These are phyloP conservation scores for Pseudofabraea citricarpa DNA, from an alignment of 2,329 filamentous ascomycete species.

Conservation along the genomic window DNA sequence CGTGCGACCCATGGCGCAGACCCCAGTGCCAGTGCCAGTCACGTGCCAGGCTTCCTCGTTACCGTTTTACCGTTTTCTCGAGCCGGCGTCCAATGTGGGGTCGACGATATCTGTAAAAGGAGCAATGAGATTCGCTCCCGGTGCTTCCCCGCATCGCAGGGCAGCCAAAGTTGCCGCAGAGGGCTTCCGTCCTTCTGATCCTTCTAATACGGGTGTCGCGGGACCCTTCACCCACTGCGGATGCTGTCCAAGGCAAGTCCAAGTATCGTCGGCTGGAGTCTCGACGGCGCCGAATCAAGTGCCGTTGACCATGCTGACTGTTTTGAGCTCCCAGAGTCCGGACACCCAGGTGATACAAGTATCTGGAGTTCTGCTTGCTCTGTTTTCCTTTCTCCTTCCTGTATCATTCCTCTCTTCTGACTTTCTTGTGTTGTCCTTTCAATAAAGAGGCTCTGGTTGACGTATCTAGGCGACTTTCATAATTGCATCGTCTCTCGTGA, in stretches of 20 bases:
- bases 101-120: background rate
- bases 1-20: background rate
- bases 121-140: too few relatives aligned
- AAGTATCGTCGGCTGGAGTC: constrained; percentile 3
- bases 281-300: constrained; percentile 11
- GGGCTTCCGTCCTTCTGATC: background rate
- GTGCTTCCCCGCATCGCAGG: constrained; percentile 14
- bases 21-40: too few relatives aligned
- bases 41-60: too few relatives aligned
- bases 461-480: too few relatives aligned
- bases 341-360: background rate
- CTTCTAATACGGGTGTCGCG: background rate
- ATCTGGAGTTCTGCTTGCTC: background rate
- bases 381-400: background rate
- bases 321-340: constrained; percentile 1
- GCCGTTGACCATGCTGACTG: constrained; percentile 15
- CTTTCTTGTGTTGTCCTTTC: too few relatives aligned
- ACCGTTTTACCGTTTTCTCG: constrained; percentile 9
- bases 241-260: constrained; percentile 9
- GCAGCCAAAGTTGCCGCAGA: constrained; percentile 1
- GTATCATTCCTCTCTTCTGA: constrained; percentile 2
- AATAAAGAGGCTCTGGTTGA: too few relatives aligned
- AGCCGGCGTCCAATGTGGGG: constrained; percentile 2
- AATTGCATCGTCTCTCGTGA: constrained; percentile 6
- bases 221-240: background rate